A percentile compares a stretch with the other conserved stretches of the same genome.
Evolutionary conservation across 2,329 filamentous ascomycete genomes (phyloP).

Genomic region (Penicillium concentricum): DNA sequence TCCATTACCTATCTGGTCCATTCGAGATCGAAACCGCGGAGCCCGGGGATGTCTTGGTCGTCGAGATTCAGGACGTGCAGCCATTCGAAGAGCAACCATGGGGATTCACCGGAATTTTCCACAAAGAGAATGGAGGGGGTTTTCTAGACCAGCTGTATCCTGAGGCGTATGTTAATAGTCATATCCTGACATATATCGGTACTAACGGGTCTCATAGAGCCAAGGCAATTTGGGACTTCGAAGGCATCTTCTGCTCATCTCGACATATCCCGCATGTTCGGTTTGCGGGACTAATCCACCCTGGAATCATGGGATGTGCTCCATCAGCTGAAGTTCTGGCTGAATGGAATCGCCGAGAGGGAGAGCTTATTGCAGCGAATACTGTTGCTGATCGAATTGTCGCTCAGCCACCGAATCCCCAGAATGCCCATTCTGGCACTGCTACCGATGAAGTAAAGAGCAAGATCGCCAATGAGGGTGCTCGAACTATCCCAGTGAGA

Average conservation of each 20-base stretch:
- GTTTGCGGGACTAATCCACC: conserved; percentile 86
- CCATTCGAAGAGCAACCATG: conserved; percentile 81
- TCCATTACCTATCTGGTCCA: conserved; percentile 86
- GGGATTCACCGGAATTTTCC: conserved; percentile 86
- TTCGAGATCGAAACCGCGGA: conserved; percentile 83
- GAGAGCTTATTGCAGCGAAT: conserved; percentile 69
- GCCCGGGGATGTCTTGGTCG: conserved; percentile 78
- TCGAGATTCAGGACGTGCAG: conserved; percentile 92
- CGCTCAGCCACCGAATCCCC: conserved; percentile 70
- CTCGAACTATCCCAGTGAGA: conserved; percentile 71
- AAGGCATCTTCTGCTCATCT: conserved; percentile 77
- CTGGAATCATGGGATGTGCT: conserved; percentile 86
- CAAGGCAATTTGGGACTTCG: conserved; percentile 75
- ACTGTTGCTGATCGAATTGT: conserved; percentile 68
- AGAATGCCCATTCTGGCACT: conserved; percentile 70
- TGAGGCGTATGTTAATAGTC: conserved; percentile 58
- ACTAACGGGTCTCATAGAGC: conserved; percentile 39
- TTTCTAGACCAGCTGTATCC: conserved; percentile 88
- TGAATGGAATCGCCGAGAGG: conserved; percentile 82
- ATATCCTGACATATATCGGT: not conserved
- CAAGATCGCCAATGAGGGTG: conserved; percentile 74
- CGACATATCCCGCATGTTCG: conserved; percentile 84
- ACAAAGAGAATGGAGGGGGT: conserved; percentile 77
- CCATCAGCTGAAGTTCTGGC: conserved; percentile 74
- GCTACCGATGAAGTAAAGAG: conserved; percentile 59